Base-by-base conservation (phyloP, 768 basidiomycete species). In the Lactarius sp. region DNA sequence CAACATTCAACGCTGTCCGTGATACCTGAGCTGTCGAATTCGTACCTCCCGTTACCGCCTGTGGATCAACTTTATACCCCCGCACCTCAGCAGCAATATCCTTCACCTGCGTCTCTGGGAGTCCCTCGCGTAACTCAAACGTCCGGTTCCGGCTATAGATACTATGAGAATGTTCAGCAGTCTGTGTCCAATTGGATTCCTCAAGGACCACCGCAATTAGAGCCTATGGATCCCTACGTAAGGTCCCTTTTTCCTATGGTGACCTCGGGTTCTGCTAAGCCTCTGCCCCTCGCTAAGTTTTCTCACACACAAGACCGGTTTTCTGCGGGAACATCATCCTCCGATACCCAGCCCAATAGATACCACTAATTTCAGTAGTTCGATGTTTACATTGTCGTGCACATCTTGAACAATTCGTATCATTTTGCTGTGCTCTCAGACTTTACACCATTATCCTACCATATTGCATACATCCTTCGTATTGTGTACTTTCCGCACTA, bases 171-270 rank as follows among this genome's bases (percentile, higher is more conserved):
- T 51, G 60, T 69, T 52, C 64, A 60, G 81, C 84, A 60, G 81
- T 83, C 64, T 70, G 74, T 49, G 79, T 80, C 56, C 71, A 77
- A 60, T 70, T 79, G 63, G 76, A 56, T 66, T 36, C 49, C 77
- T 54, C 83, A 85, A n/a, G 71, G 80, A 44, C 73, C 74, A 60
- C 72, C 77, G 33, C 77, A 81, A 20, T 68, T 80, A 56, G 81
- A 85, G 68, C 77, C 81, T 14, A 78, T 86, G 71, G 85, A 89
- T 52, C 73, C 86, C 61, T 90, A 83, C 73, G 89, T 91, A 74
- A 77, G 86, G 42, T 39, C 76, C 5, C 7, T 33, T 52, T 2
- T 41, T 41, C 51, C 42, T 50, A 53, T 61, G 52, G 27, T 57
- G 46, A 20, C 4, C 27, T 42, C 37, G 10, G 22, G 22, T 33